Percentiles rank a stretch among this genome's conserved stretches.
phyloP scores from a whole-genome alignment of 2,329 filamentous ascomycete genomes.

The Microdochium paspali region DNA sequence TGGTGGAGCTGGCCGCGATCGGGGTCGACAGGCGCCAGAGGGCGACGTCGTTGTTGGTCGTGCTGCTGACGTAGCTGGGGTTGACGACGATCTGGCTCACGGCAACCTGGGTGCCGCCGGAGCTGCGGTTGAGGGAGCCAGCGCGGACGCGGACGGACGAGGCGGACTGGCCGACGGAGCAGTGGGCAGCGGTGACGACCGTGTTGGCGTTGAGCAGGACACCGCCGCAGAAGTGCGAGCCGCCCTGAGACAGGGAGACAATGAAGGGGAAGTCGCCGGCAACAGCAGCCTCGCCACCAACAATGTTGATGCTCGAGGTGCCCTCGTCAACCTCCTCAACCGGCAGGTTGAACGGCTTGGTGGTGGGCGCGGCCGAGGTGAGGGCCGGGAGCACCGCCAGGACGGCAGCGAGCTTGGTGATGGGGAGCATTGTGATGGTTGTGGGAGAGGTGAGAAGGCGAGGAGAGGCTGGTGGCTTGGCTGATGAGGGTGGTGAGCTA shows the following conservation, averaged over 20 bases:
- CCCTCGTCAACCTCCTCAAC: not conserved
- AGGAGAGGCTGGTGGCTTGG: too few species aligned
- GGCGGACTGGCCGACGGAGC: conserved; percentile 9
- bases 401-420: not conserved
- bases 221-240: conserved; percentile 17
- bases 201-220: conserved; percentile 18
- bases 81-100: conserved; percentile 12
- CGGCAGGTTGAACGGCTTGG: not conserved
- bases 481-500: conserved; percentile 4
- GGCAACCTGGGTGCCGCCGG: conserved; percentile 14
- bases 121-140: conserved; percentile 12
- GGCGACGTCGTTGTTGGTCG: conserved; percentile 16
- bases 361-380: not conserved
- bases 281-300: not conserved
- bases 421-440: not conserved
- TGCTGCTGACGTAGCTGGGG: not conserved
- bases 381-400: not conserved
- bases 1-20: conserved; percentile 10
- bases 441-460: not conserved
- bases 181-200: conserved; percentile 22
- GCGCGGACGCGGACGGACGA: conserved; percentile 14
- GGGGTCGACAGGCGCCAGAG: conserved; percentile 17
- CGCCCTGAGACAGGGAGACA: conserved; percentile 11
- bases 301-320: not conserved
- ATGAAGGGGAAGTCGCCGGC: conserved; percentile 21